phyloP scores from a whole-genome alignment of 306 rosid genomes.

The Gastrolobium bilobum region DNA sequence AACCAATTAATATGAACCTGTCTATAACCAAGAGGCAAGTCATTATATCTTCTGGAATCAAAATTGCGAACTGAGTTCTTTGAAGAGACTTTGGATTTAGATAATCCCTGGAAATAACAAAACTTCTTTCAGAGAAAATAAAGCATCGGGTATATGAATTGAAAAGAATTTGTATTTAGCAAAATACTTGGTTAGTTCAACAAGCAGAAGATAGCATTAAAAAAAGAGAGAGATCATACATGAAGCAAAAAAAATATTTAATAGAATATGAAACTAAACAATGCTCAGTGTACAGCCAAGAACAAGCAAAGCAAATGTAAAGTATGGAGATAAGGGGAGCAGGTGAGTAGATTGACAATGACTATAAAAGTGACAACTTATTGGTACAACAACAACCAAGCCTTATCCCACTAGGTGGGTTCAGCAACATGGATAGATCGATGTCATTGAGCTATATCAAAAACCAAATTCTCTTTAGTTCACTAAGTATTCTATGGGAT shows the following conservation, averaged over 20 bases:
- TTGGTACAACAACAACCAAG: slow-evolving; percentile 22
- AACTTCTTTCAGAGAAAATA: slow-evolving; percentile 38
- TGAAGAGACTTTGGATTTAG: slow-evolving; percentile 70
- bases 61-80: slow-evolving; percentile 65
- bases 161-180: neutral
- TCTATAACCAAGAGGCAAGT: slow-evolving; percentile 84
- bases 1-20: slow-evolving; percentile 99
- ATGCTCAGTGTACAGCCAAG: neutral
- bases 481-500: slow-evolving; percentile 5
- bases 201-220: neutral
- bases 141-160: slow-evolving; percentile 15
- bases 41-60: slow-evolving; percentile 69
- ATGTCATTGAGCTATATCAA: slow-evolving; percentile 18
- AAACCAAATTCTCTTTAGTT: slow-evolving; percentile 30
- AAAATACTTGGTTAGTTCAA: slow-evolving; percentile 31
- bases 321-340: neutral
- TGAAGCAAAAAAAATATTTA: slow-evolving; percentile 10
- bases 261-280: neutral
- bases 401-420: neutral
- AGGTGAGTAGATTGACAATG: slow-evolving; percentile 11
- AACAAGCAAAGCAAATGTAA: neutral
- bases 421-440: slow-evolving; percentile 4
- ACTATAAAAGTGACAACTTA: slow-evolving; percentile 32
- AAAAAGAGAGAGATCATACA: neutral
- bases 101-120: slow-evolving; percentile 70